Evolutionary conservation across 139 green algal genomes (phyloP).

Genomic region (Asterochloris erici): DNA sequence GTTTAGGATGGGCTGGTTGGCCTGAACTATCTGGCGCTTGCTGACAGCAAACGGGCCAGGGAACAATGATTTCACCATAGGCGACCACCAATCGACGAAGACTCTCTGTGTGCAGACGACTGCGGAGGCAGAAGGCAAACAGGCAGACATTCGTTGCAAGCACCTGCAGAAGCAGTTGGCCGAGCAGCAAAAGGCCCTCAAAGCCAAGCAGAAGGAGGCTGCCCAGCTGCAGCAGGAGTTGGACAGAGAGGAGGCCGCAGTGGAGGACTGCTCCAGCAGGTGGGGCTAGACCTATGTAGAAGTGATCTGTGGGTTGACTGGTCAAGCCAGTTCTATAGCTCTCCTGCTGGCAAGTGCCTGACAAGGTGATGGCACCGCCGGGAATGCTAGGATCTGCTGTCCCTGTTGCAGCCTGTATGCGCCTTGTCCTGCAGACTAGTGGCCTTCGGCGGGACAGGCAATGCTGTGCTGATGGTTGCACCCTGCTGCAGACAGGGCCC

Average conservation of each 20-base stretch:
- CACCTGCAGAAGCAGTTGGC: conserved; percentile 81
- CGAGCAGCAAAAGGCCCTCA: conserved; percentile 61
- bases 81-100: too few species aligned
- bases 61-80: too few species aligned
- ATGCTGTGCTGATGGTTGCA: background rate
- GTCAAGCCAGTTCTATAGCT: too few species aligned
- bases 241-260: conserved; percentile 39
- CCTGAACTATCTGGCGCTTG: too few species aligned
- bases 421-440: too few species aligned
- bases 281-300: background rate
- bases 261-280: conserved; percentile 41
- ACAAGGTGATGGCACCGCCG: too few species aligned
- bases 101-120: conserved; percentile 40
- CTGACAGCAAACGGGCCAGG: too few species aligned
- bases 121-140: conserved; percentile 59
- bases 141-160: conserved; percentile 62
- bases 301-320: too few species aligned
- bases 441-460: background rate
- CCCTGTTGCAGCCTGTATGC: too few species aligned
- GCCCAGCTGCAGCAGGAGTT: conserved; percentile 56
- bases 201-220: conserved; percentile 75
- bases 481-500: background rate
- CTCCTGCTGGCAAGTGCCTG: too few species aligned
- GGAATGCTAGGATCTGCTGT: too few species aligned
- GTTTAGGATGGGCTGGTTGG: too few species aligned